These are phyloP conservation scores for Tetradesmus lagerheimii DNA, from an alignment of 139 green algal species.

Conservation along the genomic window DNA sequence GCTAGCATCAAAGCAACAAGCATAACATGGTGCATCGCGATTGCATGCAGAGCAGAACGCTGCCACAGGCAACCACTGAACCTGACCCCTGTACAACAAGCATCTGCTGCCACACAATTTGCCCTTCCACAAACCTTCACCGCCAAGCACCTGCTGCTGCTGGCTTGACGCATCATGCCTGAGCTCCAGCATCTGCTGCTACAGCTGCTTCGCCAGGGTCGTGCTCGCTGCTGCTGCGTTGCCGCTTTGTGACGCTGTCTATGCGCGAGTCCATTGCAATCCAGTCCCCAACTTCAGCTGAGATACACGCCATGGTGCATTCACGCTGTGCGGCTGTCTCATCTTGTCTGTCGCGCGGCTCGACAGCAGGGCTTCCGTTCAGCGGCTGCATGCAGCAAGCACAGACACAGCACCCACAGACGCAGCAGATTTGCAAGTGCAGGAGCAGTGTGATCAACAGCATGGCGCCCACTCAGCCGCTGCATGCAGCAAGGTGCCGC, in stretches of 20 bases:
- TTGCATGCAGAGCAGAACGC: background rate
- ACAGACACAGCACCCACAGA: background rate
- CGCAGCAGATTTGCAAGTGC: background rate
- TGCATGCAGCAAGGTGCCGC: background rate
- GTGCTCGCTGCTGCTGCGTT: background rate
- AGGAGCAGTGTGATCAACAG: background rate
- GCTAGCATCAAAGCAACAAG: background rate
- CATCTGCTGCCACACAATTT: background rate
- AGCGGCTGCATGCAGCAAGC: background rate
- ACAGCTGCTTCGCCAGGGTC: background rate
- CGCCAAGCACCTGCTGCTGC: background rate
- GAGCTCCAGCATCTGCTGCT: constrained; percentile 7
- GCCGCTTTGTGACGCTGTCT: constrained; percentile 3
- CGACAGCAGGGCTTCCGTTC: background rate
- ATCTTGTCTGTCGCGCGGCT: background rate
- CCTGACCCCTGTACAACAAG: background rate
- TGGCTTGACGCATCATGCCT: background rate
- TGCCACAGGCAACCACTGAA: background rate
- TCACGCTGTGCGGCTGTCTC: constrained; percentile 29
- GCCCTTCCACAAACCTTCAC: background rate
- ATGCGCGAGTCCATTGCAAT: constrained; percentile 8
- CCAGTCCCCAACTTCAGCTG: constrained; percentile 27
- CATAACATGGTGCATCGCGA: too few species aligned
- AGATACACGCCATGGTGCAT: constrained; percentile 14
- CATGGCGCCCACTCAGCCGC: background rate